Evolutionary conservation across 441 rosid species (phyloP), one percentile per base, ranked within the genome.

Genomic region (Erodium moschatum): DNA sequence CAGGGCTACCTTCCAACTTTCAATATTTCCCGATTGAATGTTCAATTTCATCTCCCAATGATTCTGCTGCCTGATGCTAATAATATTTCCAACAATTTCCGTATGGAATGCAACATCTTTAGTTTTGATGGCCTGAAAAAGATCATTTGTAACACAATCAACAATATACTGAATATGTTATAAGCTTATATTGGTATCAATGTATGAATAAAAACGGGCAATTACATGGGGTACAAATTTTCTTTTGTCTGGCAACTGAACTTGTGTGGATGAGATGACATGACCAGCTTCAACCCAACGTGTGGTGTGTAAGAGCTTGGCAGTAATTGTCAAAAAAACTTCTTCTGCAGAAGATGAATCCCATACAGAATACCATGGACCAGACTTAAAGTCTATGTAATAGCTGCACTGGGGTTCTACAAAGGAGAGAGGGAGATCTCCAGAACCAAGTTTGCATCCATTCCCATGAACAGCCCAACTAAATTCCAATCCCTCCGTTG

Each of bases 281-380:
- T 94, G 98, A 72, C 93, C 93, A 67, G 85, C 87, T 72, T 88
- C 89, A 58, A 85, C 90, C 85, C 96, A 91, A 62, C 85, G 80
- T n/a, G 86, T 86, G 70, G 90, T 71, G 65, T 87, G 80, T 75
- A 78, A 66, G 72, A 89, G 89, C 81, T 78, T 82, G 44, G 88
- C 67, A 48, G 79, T 77, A 71, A 89, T 74, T 7, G 93, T 91
- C 76, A 91, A 73, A 76, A 83, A 89, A 13, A 78, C 56, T 76
- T 91, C 98, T 81, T 83, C 84, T 11, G 89, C 85, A 61, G 70
- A 68, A 69, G 85, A 85, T 73, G 96, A 87, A 75, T 77, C 81
- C 90, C 88, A 87, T 7, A 77, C 70, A 74, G 87, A 67, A 86
- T 85, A 79, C 98, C 98, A 94, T 42, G 96, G 96, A 75, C 89